Percentiles rank a stretch among this genome's conserved stretches.
These are phyloP conservation scores for Pisolithus microcarpus DNA, from an alignment of 768 basidiomycete species.

Conservation along the genomic window DNA sequence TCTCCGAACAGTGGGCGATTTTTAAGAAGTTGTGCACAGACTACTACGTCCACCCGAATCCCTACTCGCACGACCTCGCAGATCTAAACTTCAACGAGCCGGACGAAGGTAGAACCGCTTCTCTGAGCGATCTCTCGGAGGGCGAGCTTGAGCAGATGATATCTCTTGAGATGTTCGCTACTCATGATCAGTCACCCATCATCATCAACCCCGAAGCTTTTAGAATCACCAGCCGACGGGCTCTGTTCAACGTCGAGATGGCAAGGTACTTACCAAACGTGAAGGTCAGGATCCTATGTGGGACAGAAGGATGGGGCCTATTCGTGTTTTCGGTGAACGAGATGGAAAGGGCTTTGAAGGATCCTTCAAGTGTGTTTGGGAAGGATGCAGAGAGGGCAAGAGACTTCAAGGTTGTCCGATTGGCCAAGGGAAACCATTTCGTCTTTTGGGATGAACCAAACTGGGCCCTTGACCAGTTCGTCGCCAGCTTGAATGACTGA, in stretches of 20 bases:
- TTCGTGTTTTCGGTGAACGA: background rate
- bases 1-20: background rate
- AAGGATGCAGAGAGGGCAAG: slow-evolving; percentile 3
- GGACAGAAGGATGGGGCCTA: background rate
- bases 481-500: background rate
- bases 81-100: slow-evolving; percentile 1
- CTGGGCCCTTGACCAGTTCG: slow-evolving; percentile 2
- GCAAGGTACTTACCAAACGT: slow-evolving; percentile 3
- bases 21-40: slow-evolving; percentile 1
- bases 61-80: background rate
- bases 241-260: slow-evolving; percentile 3
- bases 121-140: slow-evolving; percentile 1
- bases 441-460: slow-evolving; percentile 2
- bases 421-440: slow-evolving; percentile 5
- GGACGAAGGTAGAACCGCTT: background rate
- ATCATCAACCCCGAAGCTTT: background rate
- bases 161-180: background rate
- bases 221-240: background rate
- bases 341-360: background rate
- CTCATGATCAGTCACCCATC: background rate
- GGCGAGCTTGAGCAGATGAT: slow-evolving; percentile 2
- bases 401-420: background rate
- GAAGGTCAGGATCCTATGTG: slow-evolving; percentile 2
- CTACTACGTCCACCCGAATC: background rate
- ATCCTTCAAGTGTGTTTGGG: background rate